Evolutionary conservation across 768 basidiomycete genomes (phyloP).

Genomic region (Termitomyces bulborhizus): DNA sequence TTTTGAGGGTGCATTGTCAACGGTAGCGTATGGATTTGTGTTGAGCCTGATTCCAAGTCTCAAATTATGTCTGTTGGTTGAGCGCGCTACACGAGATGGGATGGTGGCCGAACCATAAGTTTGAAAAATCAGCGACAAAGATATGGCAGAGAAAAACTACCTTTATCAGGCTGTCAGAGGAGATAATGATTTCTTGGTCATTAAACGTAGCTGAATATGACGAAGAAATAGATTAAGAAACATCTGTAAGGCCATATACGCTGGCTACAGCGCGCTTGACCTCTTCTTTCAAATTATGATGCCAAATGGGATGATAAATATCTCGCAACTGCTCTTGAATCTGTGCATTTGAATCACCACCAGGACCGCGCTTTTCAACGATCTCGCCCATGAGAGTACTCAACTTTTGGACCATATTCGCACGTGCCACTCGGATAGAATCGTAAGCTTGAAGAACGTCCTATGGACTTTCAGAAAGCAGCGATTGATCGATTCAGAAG

Average conservation of each 20-base stretch:
- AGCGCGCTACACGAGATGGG: too few species aligned
- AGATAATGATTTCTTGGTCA: constrained; percentile 19
- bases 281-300: constrained; percentile 38
- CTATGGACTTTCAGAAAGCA: constrained; percentile 20
- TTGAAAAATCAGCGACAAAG: too few species aligned
- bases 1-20: too few species aligned
- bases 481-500: background rate
- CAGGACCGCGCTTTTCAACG: constrained; percentile 34
- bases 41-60: too few species aligned
- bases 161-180: constrained; percentile 26
- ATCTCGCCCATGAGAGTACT: constrained; percentile 37
- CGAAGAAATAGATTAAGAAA: background rate
- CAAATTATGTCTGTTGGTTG: too few species aligned
- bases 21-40: too few species aligned
- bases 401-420: constrained; percentile 39
- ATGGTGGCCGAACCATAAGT: too few species aligned
- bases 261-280: constrained; percentile 24
- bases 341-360: constrained; percentile 22
- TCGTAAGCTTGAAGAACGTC: constrained; percentile 40
- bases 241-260: constrained; percentile 4
- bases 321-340: constrained; percentile 28
- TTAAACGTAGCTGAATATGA: background rate
- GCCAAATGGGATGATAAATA: constrained; percentile 45
- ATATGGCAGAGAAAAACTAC: constrained; percentile 4
- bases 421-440: constrained; percentile 35